Percentiles rank a stretch among this genome's conserved stretches.
Conservation (phyloP, 257 asterid genomes). For the Asclepias syriaca region DNA sequence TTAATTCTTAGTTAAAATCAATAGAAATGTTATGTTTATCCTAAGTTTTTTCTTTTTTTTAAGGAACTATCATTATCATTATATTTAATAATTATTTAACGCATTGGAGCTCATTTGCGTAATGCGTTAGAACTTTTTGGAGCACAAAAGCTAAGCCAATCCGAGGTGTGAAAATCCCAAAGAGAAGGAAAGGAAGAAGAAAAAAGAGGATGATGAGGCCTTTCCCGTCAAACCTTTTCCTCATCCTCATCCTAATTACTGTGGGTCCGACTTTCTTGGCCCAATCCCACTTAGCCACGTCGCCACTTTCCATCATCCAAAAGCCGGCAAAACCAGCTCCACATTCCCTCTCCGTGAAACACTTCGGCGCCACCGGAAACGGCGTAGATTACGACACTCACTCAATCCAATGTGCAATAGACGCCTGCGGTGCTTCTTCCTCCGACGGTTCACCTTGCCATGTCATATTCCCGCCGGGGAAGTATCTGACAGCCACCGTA, state of each 20-base stretch:
- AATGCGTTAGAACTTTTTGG: background rate
- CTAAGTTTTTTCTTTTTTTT: background rate
- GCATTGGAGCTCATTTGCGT: too few relatives aligned
- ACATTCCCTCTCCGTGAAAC: slow-evolving; percentile 54
- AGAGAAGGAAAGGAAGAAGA: background rate
- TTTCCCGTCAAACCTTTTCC: slow-evolving; percentile 15
- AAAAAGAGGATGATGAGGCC: background rate
- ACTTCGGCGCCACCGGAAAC: slow-evolving; percentile 66
- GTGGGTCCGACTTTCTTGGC: slow-evolving; percentile 11
- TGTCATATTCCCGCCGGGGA: slow-evolving; percentile 74
- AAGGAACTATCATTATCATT: background rate
- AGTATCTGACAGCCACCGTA: slow-evolving; percentile 68
- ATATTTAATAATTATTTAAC: too few relatives aligned
- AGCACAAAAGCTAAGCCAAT: background rate
- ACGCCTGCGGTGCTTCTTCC: slow-evolving; percentile 49
- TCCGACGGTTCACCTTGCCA: slow-evolving; percentile 38
- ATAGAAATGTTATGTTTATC: background rate
- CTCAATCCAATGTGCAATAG: slow-evolving; percentile 66
- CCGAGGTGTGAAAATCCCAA: background rate
- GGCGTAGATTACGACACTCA: slow-evolving; percentile 69
- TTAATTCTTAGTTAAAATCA: too few relatives aligned
- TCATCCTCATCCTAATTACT: slow-evolving; percentile 9
- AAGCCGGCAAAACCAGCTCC: slow-evolving; percentile 7
- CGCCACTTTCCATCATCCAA: slow-evolving; percentile 39
- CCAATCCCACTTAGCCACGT: slow-evolving; percentile 49